Percentiles rank a stretch among this genome's conserved stretches.
Evolutionary conservation across 257 asterid genomes (phyloP).

Genomic region (Fraxinus quadrangulata): DNA sequence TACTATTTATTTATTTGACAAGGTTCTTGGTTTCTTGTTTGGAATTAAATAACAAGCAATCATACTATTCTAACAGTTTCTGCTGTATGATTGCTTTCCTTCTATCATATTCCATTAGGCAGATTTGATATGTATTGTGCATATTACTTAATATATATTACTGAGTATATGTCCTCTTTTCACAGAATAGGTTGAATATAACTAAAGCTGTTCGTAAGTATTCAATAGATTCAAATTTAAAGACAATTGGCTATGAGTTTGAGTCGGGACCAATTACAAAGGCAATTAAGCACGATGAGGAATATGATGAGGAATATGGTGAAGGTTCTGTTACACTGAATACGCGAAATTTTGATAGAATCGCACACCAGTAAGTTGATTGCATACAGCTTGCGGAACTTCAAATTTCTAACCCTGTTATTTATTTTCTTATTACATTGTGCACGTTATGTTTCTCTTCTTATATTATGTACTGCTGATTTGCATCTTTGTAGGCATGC

Average conservation of each 20-base stretch:
- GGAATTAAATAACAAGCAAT: background rate
- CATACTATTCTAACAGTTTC: background rate
- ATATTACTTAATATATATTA: background rate
- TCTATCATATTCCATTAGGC: no score
- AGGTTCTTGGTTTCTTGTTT: background rate
- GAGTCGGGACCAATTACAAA: constrained; percentile 55
- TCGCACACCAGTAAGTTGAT: constrained; percentile 73
- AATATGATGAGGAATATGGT: constrained; percentile 70
- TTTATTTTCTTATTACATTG: constrained; percentile 13
- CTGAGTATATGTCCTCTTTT: constrained; percentile 30
- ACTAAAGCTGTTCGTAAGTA: constrained; percentile 85
- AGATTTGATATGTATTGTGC: background rate
- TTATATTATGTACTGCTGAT: constrained; percentile 20
- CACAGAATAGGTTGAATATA: constrained; percentile 93
- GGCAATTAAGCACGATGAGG: constrained; percentile 75
- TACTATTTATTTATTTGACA: background rate
- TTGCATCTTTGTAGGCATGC: constrained; percentile 55
- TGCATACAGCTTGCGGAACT: constrained; percentile 12
- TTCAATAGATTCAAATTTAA: constrained; percentile 74
- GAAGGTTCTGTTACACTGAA: constrained; percentile 79
- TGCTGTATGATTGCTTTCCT: background rate
- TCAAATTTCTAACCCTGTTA: constrained; percentile 19
- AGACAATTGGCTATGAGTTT: constrained; percentile 80
- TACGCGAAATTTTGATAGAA: constrained; percentile 69
- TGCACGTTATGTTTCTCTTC: constrained; percentile 17